Evolutionary conservation across 108 stramenopile genomes (phyloP).

Genomic region (Pseudonitzschia delicatissima): DNA sequence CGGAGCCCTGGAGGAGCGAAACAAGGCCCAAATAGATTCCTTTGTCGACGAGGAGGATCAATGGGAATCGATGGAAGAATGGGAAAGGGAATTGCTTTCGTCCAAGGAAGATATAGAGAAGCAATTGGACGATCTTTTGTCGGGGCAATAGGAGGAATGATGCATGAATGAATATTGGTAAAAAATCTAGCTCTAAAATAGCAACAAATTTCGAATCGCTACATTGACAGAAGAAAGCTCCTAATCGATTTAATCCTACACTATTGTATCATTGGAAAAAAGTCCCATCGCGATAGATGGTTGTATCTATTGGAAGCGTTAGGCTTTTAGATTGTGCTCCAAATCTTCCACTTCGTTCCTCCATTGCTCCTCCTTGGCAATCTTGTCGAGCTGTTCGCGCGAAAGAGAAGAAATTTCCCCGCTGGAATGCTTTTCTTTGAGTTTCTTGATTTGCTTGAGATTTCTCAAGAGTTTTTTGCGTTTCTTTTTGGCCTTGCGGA

Average conservation of each 20-base stretch:
- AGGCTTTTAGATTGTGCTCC: conserved; percentile 46
- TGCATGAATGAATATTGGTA: too few relatives aligned
- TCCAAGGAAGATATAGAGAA: not conserved
- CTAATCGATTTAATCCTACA: too few relatives aligned
- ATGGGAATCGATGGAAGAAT: conserved; percentile 48
- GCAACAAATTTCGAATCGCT: too few relatives aligned
- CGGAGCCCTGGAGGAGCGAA: not conserved
- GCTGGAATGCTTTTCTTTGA: conserved; percentile 37
- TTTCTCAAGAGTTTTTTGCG: conserved; percentile 55
- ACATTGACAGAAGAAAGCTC: too few relatives aligned
- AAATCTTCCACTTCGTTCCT: conserved; percentile 46
- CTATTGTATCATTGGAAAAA: too few relatives aligned
- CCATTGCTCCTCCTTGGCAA: conserved; percentile 46
- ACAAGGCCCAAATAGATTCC: conserved; percentile 18
- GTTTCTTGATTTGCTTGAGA: conserved; percentile 47
- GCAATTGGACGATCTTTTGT: not conserved
- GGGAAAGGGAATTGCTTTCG: conserved; percentile 33
- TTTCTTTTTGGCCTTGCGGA: conserved; percentile 42
- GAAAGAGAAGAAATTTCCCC: conserved; percentile 17
- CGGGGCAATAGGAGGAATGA: too few relatives aligned
- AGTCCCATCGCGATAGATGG: too few relatives aligned
- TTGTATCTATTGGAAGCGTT: too few relatives aligned
- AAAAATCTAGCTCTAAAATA: too few relatives aligned
- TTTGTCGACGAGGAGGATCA: conserved; percentile 54
- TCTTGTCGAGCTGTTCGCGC: conserved; percentile 41